These are phyloP conservation scores for Exophiala calicioides DNA, from an alignment of 2,329 filamentous ascomycete genomes.

Conservation along the genomic window DNA sequence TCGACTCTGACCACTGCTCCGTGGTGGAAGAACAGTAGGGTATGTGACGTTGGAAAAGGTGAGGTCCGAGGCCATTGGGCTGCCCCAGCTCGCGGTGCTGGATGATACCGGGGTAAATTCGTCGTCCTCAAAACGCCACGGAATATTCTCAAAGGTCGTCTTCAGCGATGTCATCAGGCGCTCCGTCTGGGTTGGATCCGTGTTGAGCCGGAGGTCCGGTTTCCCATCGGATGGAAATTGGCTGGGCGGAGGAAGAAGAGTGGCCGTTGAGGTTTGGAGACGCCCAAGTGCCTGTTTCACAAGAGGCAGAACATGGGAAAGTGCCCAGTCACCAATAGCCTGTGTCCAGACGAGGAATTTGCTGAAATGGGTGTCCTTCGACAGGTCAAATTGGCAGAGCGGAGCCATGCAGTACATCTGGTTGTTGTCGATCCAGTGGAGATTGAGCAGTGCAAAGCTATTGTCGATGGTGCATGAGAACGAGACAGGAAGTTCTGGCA, in stretches of 20 bases:
- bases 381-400: slow-evolving; percentile 30
- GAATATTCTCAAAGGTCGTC: slow-evolving; percentile 27
- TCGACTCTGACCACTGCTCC: slow-evolving; percentile 11
- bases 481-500: slow-evolving; percentile 22
- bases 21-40: neutral
- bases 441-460: slow-evolving; percentile 28
- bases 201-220: slow-evolving; percentile 19
- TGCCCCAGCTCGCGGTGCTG: slow-evolving; percentile 30
- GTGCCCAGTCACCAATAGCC: slow-evolving; percentile 29
- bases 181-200: slow-evolving; percentile 16
- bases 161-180: slow-evolving; percentile 24
- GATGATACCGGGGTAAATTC: slow-evolving; percentile 29
- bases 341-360: slow-evolving; percentile 29
- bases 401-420: slow-evolving; percentile 31
- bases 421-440: slow-evolving; percentile 31
- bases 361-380: slow-evolving; percentile 27
- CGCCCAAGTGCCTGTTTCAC: slow-evolving; percentile 27
- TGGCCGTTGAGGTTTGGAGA: slow-evolving; percentile 14
- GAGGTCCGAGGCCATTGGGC: slow-evolving; percentile 18
- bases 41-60: slow-evolving; percentile 15
- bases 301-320: slow-evolving; percentile 24
- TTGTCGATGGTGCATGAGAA: slow-evolving; percentile 32
- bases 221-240: no score
- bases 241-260: slow-evolving; percentile 22
- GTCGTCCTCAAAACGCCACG: slow-evolving; percentile 29